Conservation (phyloP, 345 rosid genomes). For the Linum usitatissimum region DNA sequence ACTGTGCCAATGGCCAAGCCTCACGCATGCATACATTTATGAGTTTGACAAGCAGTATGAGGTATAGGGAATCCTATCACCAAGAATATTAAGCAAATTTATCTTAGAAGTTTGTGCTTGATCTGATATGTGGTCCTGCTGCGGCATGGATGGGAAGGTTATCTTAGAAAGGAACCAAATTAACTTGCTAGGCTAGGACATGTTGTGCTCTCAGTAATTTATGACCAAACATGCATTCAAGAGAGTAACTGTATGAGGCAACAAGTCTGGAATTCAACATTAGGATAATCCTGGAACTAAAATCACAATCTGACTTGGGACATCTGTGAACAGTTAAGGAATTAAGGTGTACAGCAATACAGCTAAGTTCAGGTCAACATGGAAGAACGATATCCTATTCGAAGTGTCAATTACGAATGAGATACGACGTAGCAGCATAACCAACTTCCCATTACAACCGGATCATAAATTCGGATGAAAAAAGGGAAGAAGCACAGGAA, state of each 20-base stretch:
- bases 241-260: neutral
- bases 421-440: neutral
- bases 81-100: too few relatives aligned
- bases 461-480: neutral
- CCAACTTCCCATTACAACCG: too few relatives aligned
- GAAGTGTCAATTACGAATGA: neutral
- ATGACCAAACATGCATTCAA: neutral
- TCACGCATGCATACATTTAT: neutral
- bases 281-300: neutral
- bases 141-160: neutral
- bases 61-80: too few relatives aligned
- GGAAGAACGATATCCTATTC: neutral
- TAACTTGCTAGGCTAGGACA: neutral
- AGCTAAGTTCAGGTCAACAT: neutral
- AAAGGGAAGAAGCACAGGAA: slow-evolving; percentile 13
- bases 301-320: neutral
- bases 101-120: too few relatives aligned
- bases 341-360: neutral
- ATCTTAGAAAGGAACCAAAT: neutral
- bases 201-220: neutral
- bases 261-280: neutral
- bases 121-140: too few relatives aligned
- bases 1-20: neutral
- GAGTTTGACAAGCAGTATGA: too few relatives aligned
- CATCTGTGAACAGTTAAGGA: neutral